Conservation (phyloP, 106 monocot species). For the Cymbidium sinense region DNA sequence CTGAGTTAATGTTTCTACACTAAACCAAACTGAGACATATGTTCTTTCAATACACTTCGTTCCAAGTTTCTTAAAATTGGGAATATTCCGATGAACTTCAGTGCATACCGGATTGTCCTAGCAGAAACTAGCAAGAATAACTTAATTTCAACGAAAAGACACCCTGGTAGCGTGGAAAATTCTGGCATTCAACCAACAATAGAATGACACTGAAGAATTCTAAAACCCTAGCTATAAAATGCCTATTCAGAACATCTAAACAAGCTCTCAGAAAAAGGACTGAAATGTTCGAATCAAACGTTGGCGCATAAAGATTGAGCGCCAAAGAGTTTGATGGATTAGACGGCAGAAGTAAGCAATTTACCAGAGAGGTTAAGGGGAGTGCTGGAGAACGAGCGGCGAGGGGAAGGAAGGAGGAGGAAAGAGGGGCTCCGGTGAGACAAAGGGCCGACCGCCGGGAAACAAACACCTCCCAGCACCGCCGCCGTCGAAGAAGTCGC, state of each 20-base stretch:
- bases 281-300: not conserved
- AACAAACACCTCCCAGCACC: slow-evolving; percentile 20
- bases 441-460: slow-evolving; percentile 10
- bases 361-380: slow-evolving; percentile 9
- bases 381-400: slow-evolving; percentile 1
- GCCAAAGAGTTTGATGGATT: not conserved
- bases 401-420: not conserved
- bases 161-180: not conserved
- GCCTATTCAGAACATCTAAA: not conserved
- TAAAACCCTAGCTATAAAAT: not conserved
- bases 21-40: too few species aligned
- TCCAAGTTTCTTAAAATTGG: too few species aligned
- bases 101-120: too few species aligned
- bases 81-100: too few species aligned
- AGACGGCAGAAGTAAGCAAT: not conserved
- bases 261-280: not conserved
- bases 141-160: not conserved
- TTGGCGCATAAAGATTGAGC: not conserved
- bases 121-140: too few species aligned
- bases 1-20: too few species aligned
- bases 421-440: not conserved
- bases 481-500: slow-evolving; percentile 5
- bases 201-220: not conserved
- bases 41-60: too few species aligned
- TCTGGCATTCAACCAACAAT: not conserved